Base-by-base conservation (phyloP, 2,329 filamentous ascomycete species). In the Chaetomiaceae sp. region DNA sequence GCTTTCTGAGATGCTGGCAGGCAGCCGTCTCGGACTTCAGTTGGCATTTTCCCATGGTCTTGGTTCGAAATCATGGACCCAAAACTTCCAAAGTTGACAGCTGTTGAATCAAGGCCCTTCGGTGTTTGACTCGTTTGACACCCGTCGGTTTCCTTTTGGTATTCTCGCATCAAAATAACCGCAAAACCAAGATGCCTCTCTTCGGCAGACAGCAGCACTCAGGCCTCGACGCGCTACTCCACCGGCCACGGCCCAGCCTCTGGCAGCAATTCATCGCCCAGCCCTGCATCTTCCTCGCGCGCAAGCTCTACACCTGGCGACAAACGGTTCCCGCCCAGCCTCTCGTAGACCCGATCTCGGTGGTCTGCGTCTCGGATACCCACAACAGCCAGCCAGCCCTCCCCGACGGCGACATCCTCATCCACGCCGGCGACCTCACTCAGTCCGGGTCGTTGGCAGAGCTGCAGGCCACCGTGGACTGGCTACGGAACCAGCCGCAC, bases 371-470 rank as follows among this genome's bases (percentile, higher is more conserved):
- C 14, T 72, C 72, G 11, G 71, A 75, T 58, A 74, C 72, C 1
- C 72, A 74, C 64, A 72, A 71, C 57, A 60, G 55, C 22, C 65
- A 63, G 27, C 69, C 68, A 0, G 50, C 53, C 5, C 54, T 73
- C 6, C 71, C 71, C 3, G 34, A 59, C 9, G 72, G 71, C 1
- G 71, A 75, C 53, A 59, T 75, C 3, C 66, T 74, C 6, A 65
- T 75, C 48, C 72, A 75, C 53, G 71, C 72, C 9, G 72, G 72
- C 15, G 71, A 75, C 53, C 64, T 75, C 17, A 73, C 69, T 0
- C 62, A 71, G 34, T 61, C 64, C 22, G 72, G 72, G 1, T 69
- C 69, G 0, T 68, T 70, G 48, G 59, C 60, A 0, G 72, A 76
- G 55, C 55, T 76, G 3, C 64, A 67, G 40, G 46, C 33, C 6